Conservation (phyloP, 2,329 filamentous ascomycete species). For the Fusarium sp. region DNA sequence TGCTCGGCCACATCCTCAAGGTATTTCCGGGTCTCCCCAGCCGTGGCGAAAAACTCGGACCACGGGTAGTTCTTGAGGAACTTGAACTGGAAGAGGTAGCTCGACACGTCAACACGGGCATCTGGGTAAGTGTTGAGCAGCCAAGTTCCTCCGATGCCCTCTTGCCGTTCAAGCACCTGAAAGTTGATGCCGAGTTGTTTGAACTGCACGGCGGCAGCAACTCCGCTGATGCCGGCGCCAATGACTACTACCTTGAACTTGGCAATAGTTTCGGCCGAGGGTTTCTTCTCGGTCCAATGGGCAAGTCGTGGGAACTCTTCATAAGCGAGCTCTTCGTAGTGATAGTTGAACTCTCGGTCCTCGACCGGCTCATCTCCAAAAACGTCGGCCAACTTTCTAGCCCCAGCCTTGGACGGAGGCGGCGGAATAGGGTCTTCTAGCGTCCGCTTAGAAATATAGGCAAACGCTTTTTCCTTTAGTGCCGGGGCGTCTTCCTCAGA, state of each 20-base stretch:
- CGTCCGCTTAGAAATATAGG: no score
- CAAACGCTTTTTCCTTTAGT: no score
- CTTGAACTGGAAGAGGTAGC: constrained; percentile 21
- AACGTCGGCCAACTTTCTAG: no score
- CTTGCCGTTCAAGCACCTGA: constrained; percentile 7
- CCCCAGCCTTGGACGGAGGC: no score
- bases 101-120: constrained; percentile 11
- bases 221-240: constrained; percentile 15
- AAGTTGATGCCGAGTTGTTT: constrained; percentile 12
- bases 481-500: no score
- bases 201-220: constrained; percentile 16
- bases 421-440: no score
- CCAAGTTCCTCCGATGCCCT: constrained; percentile 16
- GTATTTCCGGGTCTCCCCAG: constrained; percentile 15
- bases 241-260: constrained; percentile 14
- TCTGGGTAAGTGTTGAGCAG: constrained; percentile 15
- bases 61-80: constrained; percentile 22
- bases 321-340: constrained; percentile 17
- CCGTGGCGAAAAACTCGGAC: constrained; percentile 15
- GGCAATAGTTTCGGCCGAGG: constrained; percentile 4
- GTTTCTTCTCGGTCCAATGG: constrained; percentile 6
- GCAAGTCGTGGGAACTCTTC: constrained; percentile 5
- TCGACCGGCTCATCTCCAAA: not conserved
- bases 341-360: constrained; percentile 1
- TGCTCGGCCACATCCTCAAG: constrained; percentile 3